These are phyloP conservation scores for Huntiella decipiens DNA, from an alignment of 2,329 filamentous ascomycete genomes.

Conservation along the genomic window DNA sequence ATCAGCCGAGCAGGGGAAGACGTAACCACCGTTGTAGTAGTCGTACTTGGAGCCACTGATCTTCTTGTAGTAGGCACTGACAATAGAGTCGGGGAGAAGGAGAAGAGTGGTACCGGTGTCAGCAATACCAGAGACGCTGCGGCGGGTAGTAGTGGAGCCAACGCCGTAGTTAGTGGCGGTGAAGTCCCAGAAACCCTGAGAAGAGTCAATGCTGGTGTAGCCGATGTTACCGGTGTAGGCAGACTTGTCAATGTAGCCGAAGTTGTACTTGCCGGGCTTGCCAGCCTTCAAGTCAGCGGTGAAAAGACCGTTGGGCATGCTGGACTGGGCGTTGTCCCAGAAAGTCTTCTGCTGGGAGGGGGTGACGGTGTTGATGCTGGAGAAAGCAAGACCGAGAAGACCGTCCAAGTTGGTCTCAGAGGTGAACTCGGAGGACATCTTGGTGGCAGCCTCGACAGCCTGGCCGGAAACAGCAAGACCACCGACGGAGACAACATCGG, in stretches of 20 bases:
- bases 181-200: conserved; percentile 43
- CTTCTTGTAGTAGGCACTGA: conserved; percentile 28
- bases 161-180: conserved; percentile 23
- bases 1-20: conserved; percentile 26
- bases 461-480: conserved; percentile 22
- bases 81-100: conserved; percentile 34
- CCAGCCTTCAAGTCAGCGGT: conserved; percentile 47
- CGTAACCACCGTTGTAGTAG: conserved; percentile 24
- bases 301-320: conserved; percentile 28
- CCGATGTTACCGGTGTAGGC: conserved; percentile 45
- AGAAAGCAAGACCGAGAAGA: conserved; percentile 26
- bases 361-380: conserved; percentile 21
- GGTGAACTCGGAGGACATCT: conserved; percentile 23
- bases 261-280: conserved; percentile 48
- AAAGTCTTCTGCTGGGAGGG: conserved; percentile 23
- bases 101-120: conserved; percentile 47
- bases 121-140: conserved; percentile 19
- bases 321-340: conserved; percentile 17
- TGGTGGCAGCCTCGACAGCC: conserved; percentile 24
- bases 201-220: conserved; percentile 35
- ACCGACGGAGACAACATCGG: conserved; percentile 24
- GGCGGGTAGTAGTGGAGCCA: background rate
- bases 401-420: conserved; percentile 19
- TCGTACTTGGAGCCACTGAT: conserved; percentile 25
- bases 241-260: conserved; percentile 46